These are phyloP conservation scores for Acmispon strigosus DNA, from an alignment of 306 rosid genomes.

Conservation along the genomic window DNA sequence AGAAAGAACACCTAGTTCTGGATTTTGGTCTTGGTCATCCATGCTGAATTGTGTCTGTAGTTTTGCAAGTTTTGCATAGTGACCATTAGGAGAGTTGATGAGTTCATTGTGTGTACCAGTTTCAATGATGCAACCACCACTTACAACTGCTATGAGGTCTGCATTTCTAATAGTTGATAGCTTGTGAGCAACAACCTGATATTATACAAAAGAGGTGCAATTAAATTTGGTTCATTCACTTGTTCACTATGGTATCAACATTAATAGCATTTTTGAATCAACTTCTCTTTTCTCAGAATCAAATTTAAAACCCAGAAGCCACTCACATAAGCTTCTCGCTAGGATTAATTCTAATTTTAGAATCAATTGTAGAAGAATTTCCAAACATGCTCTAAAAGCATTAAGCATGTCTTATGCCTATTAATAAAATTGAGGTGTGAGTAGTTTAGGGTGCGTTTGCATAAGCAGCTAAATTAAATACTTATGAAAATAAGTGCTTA, in stretches of 20 bases:
- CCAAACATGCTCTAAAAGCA: too few relatives aligned
- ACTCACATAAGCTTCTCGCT: too few relatives aligned
- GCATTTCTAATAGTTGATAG: constrained; percentile 87
- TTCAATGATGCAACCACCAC: constrained; percentile 65
- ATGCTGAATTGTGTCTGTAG: constrained; percentile 67
- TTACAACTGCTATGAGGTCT: constrained; percentile 73
- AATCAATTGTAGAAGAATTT: too few relatives aligned
- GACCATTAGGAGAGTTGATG: constrained; percentile 53
- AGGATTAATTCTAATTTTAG: too few relatives aligned
- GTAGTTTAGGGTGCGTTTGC: neutral
- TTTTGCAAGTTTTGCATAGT: constrained; percentile 72
- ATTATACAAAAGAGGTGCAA: neutral
- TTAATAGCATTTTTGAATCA: too few relatives aligned
- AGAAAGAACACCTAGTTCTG: constrained; percentile 35
- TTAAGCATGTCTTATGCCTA: neutral
- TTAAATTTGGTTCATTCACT: neutral
- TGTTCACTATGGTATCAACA: neutral
- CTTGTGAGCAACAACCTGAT: constrained; percentile 94
- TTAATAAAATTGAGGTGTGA: neutral
- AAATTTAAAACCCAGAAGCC: too few relatives aligned
- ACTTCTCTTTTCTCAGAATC: too few relatives aligned
- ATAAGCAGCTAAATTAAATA: too few relatives aligned
- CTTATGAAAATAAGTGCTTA: too few relatives aligned
- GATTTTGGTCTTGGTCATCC: constrained; percentile 51
- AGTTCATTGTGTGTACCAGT: constrained; percentile 71